Evolutionary conservation across 306 rosid species (phyloP).

Genomic region (Begonia masoniana): DNA sequence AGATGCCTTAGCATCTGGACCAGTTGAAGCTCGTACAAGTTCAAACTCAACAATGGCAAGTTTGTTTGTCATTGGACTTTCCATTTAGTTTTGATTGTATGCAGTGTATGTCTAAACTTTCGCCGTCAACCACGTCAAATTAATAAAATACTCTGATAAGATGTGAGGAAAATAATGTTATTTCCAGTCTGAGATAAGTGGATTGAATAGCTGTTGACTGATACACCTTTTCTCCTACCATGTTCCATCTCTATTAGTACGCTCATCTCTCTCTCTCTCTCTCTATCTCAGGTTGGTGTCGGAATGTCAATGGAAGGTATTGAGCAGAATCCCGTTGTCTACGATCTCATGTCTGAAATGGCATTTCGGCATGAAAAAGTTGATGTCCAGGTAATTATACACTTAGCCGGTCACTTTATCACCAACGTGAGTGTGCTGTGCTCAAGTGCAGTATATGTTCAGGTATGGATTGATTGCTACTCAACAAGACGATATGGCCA

Average conservation of each 20-base stretch:
- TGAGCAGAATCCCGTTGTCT: constrained; percentile 81
- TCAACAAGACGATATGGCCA: constrained; percentile 73
- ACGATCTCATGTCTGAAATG: constrained; percentile 89
- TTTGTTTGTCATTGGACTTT: background rate
- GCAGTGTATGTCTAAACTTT: too few relatives aligned
- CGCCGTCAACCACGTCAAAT: too few relatives aligned
- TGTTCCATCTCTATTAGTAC: too few relatives aligned
- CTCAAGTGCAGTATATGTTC: too few relatives aligned
- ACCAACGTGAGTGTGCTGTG: too few relatives aligned
- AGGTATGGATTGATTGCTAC: constrained; percentile 12
- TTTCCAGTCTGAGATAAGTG: too few relatives aligned
- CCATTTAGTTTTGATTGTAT: background rate
- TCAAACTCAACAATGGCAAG: constrained; percentile 84
- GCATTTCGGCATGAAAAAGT: constrained; percentile 68
- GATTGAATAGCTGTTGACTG: too few relatives aligned
- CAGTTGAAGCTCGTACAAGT: constrained; percentile 77
- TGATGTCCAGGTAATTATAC: constrained; percentile 40
- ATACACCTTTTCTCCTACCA: too few relatives aligned
- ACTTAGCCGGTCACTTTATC: background rate
- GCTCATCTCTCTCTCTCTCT: background rate
- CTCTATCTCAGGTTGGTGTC: constrained; percentile 60
- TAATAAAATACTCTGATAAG: too few relatives aligned
- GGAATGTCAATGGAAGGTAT: constrained; percentile 99
- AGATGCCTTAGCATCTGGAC: constrained; percentile 71
- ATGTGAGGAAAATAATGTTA: too few relatives aligned